Percentiles rank a stretch among this genome's conserved stretches.
phyloP scores from a whole-genome alignment of 2,329 filamentous ascomycete species.

The Neonectria coccinea region DNA sequence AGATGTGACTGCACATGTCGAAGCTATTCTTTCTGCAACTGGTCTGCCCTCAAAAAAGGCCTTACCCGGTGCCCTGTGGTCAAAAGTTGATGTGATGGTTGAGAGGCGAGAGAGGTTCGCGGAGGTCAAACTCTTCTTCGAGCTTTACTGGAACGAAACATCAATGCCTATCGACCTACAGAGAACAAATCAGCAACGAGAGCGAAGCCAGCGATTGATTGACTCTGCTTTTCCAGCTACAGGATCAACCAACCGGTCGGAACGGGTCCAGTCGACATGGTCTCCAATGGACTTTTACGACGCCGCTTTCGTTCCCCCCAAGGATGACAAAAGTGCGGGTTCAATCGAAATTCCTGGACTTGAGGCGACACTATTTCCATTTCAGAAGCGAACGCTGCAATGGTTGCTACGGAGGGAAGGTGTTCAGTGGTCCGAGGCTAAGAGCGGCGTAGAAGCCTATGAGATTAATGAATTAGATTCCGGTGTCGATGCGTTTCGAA shows the following conservation, averaged over 20 bases:
- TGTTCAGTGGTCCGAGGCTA: constrained; percentile 57
- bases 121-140: constrained; percentile 49
- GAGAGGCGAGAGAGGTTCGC: constrained; percentile 43
- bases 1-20: constrained; percentile 37
- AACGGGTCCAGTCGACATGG: constrained; percentile 42
- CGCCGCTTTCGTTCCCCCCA: constrained; percentile 71
- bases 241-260: not conserved
- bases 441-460: constrained; percentile 35
- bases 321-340: constrained; percentile 52
- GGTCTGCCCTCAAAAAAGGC: constrained; percentile 29
- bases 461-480: constrained; percentile 18
- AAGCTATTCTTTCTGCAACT: constrained; percentile 36
- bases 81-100: constrained; percentile 47
- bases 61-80: constrained; percentile 52
- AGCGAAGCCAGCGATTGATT: constrained; percentile 52
- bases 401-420: constrained; percentile 79
- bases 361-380: constrained; percentile 72
- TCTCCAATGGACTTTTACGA: constrained; percentile 75
- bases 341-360: constrained; percentile 58
- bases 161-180: constrained; percentile 43
- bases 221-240: constrained; percentile 49
- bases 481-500: constrained; percentile 47
- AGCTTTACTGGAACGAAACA: constrained; percentile 59
- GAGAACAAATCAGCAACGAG: constrained; percentile 35
- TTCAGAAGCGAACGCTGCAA: constrained; percentile 76